Evolutionary conservation across 257 asterid species (phyloP), one percentile per base, ranked within the genome.

Genomic region (Voacanga thouarsii): DNA sequence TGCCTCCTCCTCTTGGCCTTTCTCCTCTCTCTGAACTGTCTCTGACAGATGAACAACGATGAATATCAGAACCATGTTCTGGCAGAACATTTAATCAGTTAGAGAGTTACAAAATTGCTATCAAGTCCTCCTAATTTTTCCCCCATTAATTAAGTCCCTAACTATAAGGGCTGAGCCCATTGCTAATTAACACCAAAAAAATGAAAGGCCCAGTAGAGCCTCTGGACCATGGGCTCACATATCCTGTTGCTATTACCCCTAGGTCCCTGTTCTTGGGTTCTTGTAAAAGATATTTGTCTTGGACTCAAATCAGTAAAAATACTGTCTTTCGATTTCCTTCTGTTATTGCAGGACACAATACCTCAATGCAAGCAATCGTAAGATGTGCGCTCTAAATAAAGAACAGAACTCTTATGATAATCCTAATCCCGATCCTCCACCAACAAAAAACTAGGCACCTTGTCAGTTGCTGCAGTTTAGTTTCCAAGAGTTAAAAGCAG

Each of bases 401-500:
- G 87, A 85, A 30, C 85, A 82, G 49, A 80, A 77, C 84, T 89
- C 92, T 19, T 81, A 89, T 11, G 92, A 89, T n/a, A 86, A 75
- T 76, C 88, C 85, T 23, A 60, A 66, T 75, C 80, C 88, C 26
- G 86, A 82, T 81, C 82, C 85, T 73, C 71, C 33, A 18, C 82
- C 82, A 21, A 10, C 79, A 57, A 88, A 86, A 47, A 87, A 77
- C 66, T 83, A 87, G 28, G 82, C 85, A 24, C 89, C 86, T 7
- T 88, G 83, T 71, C 94, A 86, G 75, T 92, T 94, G 76, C 94
- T 94, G 66, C 89, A 88, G 23, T 95, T 95, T 70, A 87, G 90
- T 71, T 93, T 84, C 61, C 97, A 95, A 16, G 96, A 93, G 81
- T 93, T 95, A 30, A 95, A 93, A 93, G 93, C 81, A 87, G 98